Evolutionary conservation across 192 early-diverging fungal species (phyloP), one percentile per base, ranked within the genome.

Genomic region (Backusella macrospora): DNA sequence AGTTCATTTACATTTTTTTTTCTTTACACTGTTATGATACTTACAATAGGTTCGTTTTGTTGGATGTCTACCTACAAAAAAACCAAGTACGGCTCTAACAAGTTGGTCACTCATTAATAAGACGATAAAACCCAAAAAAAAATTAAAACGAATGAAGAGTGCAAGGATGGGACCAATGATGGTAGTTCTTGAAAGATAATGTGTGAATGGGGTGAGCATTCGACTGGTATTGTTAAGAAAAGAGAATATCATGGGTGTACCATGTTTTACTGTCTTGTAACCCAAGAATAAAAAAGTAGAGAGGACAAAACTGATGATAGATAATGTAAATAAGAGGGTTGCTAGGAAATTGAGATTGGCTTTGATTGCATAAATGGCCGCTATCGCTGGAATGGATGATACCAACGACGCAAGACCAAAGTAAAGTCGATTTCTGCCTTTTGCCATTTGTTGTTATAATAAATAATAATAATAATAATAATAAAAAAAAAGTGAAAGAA

Each of bases 381-480:
- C 48, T 26, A 76, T 26, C 15, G 68, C 38, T 16, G 74, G 74
- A 4, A 71, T 45, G 12, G 47, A 70, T 3, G 68, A 70, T 38
- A 76, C 42, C 6, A 69, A 6, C 18, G 55, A 62, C 9, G 62
- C 65, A 14, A 76, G 43, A 3, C 23, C 64, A 75, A 79, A 71
- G 73, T 79, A 79, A 15, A 74, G 39, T 45, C 77, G 67, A 34
- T 79, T 79, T 46, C 73, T 68, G 46, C 72, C 73, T 45, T 67
- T 43, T 18, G 77, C 72, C 77, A 79, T 79, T 52, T 52, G 29
- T 34, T 34, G n/a, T n/a, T n/a, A n/a, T n/a, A n/a, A 10, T 48
- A 16, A 48, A 48, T n/a, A 48, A n/a, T n/a, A 6, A 48, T 48
- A 18, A 18, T 15, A 16, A 48, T 8, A 49, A 49, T 0, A 49